phyloP scores from a whole-genome alignment of 2,329 filamentous ascomycete genomes.

The Rhinocladiella similis region DNA sequence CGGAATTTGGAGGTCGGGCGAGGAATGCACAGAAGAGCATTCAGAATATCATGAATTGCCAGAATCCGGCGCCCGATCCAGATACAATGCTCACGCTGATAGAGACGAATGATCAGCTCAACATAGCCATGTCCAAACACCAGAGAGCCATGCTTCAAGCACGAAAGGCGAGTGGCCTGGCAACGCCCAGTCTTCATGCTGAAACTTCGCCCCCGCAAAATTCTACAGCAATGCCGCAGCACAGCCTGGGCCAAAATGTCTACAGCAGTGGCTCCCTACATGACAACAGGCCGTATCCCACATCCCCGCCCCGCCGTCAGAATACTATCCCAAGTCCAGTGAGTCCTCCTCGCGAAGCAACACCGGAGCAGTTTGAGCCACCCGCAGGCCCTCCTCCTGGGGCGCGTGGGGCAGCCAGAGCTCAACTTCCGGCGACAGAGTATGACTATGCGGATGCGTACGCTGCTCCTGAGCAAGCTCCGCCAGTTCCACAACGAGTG shows the following conservation, averaged over 20 bases:
- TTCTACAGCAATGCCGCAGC: slow-evolving; percentile 11
- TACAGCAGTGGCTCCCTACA: slow-evolving; percentile 8
- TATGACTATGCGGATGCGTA: slow-evolving; percentile 24
- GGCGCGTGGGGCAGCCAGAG: slow-evolving; percentile 5
- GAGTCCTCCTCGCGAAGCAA: slow-evolving; percentile 12
- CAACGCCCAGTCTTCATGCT: slow-evolving; percentile 18
- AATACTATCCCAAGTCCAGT: slow-evolving; percentile 15
- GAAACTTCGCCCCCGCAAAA: slow-evolving; percentile 7
- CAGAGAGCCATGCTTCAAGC: slow-evolving; percentile 72
- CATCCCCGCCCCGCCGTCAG: slow-evolving; percentile 19
- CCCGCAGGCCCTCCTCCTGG: slow-evolving; percentile 23
- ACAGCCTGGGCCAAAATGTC: slow-evolving; percentile 24
- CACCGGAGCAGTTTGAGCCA: slow-evolving; percentile 18
- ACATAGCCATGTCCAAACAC: slow-evolving; percentile 77
- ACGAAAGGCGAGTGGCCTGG: slow-evolving; percentile 39
- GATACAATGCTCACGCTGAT: slow-evolving; percentile 92
- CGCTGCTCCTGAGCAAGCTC: slow-evolving; percentile 20
- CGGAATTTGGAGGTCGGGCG: slow-evolving; percentile 88
- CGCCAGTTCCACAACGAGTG: slow-evolving; percentile 13
- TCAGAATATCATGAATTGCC: slow-evolving; percentile 79
- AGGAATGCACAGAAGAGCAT: slow-evolving; percentile 76
- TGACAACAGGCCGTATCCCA: slow-evolving; percentile 11
- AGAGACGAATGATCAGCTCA: slow-evolving; percentile 89
- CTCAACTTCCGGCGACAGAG: slow-evolving; percentile 4
- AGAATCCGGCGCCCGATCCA: slow-evolving; percentile 81